Conservation (phyloP, 1,284 basidiomycete species). For the Ustilago shanxiensis region DNA sequence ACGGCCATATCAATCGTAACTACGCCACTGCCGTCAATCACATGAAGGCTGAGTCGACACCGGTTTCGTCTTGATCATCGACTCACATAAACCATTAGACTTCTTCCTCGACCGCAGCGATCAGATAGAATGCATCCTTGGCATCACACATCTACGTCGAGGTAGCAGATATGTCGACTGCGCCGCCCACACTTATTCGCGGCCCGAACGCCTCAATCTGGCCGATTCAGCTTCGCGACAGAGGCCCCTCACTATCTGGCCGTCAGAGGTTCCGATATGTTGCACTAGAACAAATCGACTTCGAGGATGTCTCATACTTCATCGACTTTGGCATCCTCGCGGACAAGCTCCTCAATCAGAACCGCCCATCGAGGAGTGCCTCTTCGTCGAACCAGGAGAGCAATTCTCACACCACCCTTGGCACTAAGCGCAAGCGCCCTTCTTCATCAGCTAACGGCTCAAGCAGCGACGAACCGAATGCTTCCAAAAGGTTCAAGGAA, state of each 20-base stretch:
- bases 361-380: no score
- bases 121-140: neutral
- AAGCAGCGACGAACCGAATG: neutral
- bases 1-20: neutral
- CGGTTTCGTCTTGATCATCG: neutral
- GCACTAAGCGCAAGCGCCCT: constrained; percentile 23
- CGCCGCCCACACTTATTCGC: no score
- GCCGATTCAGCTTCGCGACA: constrained; percentile 38
- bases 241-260: neutral
- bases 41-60: neutral
- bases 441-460: neutral
- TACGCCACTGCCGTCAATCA: neutral
- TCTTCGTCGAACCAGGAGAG: neutral
- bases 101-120: no score
- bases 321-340: constrained; percentile 29
- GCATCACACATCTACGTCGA: neutral
- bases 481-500: constrained; percentile 9
- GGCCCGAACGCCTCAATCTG: constrained; percentile 31
- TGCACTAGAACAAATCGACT: constrained; percentile 29
- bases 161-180: neutral
- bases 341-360: neutral
- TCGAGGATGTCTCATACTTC: constrained; percentile 46
- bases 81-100: no score
- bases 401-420: neutral
- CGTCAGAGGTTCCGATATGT: constrained; percentile 15